These are phyloP conservation scores for Leucaena leucocephala DNA, from an alignment of 306 rosid genomes.

Conservation along the genomic window DNA sequence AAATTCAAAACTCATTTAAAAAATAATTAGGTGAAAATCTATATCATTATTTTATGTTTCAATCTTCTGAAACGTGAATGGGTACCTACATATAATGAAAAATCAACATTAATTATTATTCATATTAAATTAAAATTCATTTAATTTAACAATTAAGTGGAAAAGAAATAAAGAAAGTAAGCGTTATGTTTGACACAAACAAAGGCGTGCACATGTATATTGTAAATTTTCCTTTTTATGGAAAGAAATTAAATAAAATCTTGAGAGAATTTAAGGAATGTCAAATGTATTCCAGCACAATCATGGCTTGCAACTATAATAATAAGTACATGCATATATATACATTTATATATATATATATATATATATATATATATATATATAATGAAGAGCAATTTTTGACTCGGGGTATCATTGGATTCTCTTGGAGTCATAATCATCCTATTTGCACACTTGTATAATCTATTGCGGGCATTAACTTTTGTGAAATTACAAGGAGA, in stretches of 20 bases:
- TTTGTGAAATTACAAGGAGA: neutral
- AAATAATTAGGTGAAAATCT: neutral
- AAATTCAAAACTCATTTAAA: neutral
- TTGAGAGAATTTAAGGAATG: neutral
- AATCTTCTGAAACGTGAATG: neutral
- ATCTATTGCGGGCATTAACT: neutral
- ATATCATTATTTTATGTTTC: neutral
- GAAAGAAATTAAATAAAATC: neutral
- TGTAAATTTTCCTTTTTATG: neutral
- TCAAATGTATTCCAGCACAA: neutral
- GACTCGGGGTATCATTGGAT: conserved; percentile 35
- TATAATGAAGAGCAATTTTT: neutral
- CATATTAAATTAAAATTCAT: neutral
- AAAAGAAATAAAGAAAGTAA: too few relatives aligned
- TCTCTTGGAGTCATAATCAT: conserved; percentile 41
- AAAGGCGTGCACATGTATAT: neutral
- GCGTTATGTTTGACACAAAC: neutral
- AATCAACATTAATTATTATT: neutral
- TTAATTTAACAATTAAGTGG: too few relatives aligned
- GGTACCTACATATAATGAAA: neutral
- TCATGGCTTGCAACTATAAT: neutral
- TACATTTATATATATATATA: too few relatives aligned
- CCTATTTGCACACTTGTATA: neutral
- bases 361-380: neutral
- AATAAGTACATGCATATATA: neutral